A percentile compares a stretch with the other conserved stretches of the same genome.
These are phyloP conservation scores for Vitis riparia DNA, from an alignment of 164 flowering plant species.

Conservation along the genomic window DNA sequence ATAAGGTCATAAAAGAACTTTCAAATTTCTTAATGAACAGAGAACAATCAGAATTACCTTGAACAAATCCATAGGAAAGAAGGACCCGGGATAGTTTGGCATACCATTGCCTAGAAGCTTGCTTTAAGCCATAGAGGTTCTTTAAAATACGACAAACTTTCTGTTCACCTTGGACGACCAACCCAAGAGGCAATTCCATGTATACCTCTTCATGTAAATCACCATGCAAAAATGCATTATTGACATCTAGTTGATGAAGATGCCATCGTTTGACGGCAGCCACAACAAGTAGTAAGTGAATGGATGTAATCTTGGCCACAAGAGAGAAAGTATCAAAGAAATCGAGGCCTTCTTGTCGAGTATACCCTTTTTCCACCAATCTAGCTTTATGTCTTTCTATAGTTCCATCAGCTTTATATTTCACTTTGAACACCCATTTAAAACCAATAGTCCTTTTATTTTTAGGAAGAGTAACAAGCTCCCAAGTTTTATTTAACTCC, in stretches of 20 bases:
- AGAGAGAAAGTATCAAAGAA: conserved; percentile 8
- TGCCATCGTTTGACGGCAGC: neutral
- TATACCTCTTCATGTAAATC: conserved; percentile 2
- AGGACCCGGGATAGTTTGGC: neutral
- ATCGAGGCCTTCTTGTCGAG: conserved; percentile 1
- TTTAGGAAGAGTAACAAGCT: neutral
- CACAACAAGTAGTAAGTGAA: neutral
- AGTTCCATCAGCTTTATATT: conserved; percentile 4
- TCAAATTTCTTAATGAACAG: neutral
- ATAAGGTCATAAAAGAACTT: neutral
- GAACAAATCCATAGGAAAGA: too few relatives aligned
- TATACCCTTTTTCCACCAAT: conserved; percentile 10
- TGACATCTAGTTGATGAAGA: conserved; percentile 1
- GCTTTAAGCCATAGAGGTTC: conserved; percentile 5
- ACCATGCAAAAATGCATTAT: conserved; percentile 4
- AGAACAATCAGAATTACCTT: neutral
- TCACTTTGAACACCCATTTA: conserved; percentile 8
- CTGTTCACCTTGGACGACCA: too few relatives aligned
- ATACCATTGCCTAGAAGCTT: conserved; percentile 5
- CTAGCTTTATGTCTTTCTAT: conserved; percentile 4
- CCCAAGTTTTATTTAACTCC: conserved; percentile 6
- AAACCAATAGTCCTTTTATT: conserved; percentile 3
- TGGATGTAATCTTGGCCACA: neutral
- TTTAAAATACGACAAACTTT: neutral
- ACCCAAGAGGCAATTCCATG: neutral